Evolutionary conservation across 768 basidiomycete species (phyloP).

Genomic region (Calocera viscosa): DNA sequence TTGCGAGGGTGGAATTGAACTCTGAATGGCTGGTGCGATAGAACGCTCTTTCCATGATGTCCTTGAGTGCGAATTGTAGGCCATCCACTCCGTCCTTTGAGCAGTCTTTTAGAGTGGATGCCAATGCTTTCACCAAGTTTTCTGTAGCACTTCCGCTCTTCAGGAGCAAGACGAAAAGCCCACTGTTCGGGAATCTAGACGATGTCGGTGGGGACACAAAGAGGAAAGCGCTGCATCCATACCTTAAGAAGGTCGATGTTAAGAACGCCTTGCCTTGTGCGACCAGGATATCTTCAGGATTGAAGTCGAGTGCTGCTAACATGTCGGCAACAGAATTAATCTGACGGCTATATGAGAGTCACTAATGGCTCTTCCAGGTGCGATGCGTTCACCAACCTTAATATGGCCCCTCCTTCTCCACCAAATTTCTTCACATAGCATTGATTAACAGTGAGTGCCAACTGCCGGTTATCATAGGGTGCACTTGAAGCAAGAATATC

Average conservation of each 20-base stretch:
- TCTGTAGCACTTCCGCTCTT: slow-evolving; percentile 25
- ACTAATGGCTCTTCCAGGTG: background rate
- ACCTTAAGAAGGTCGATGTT: slow-evolving; percentile 32
- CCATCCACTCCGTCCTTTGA: background rate
- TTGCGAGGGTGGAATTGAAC: slow-evolving; percentile 40
- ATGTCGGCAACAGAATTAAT: slow-evolving; percentile 42
- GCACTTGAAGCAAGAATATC: slow-evolving; percentile 42
- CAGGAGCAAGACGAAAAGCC: slow-evolving; percentile 44
- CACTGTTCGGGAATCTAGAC: slow-evolving; percentile 44
- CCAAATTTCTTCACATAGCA: slow-evolving; percentile 53
- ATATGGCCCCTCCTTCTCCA: slow-evolving; percentile 38
- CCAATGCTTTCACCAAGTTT: background rate
- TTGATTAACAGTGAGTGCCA: slow-evolving; percentile 48
- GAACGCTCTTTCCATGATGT: background rate
- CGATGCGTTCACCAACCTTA: slow-evolving; percentile 36
- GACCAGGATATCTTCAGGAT: slow-evolving; percentile 46
- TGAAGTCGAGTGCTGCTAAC: slow-evolving; percentile 36
- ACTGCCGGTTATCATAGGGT: slow-evolving; percentile 55
- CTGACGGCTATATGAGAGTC: slow-evolving; percentile 32
- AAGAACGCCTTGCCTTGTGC: slow-evolving; percentile 47
- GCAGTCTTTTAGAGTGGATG: background rate
- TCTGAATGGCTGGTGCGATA: slow-evolving; percentile 23
- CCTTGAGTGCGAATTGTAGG: background rate
- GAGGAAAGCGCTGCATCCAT: background rate
- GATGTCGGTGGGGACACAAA: background rate